A percentile compares a stretch with the other conserved stretches of the same genome.
Conservation (phyloP, 305 asterid species). For the Fraxinus ornus region DNA sequence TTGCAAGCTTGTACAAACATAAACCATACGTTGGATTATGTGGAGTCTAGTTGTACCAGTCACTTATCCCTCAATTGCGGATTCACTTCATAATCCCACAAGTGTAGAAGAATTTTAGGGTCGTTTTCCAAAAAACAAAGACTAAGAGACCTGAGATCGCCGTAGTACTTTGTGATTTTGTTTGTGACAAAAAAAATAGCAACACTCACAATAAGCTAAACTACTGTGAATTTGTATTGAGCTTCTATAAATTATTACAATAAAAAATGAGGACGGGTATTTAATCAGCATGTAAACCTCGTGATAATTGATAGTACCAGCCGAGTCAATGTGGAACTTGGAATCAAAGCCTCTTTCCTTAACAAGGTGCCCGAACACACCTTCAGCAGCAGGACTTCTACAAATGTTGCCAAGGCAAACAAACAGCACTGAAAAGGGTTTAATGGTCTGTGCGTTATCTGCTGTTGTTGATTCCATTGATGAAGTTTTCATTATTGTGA, state of each 20-base stretch:
- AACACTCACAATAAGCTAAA: background rate
- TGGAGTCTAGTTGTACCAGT: background rate
- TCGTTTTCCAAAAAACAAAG: background rate
- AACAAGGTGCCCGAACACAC: conserved; percentile 71
- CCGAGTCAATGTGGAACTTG: conserved; percentile 70
- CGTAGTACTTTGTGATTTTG: background rate
- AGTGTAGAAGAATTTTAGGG: background rate
- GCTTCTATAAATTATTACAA: background rate
- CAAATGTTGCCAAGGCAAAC: conserved; percentile 95
- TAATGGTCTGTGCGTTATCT: conserved; percentile 22
- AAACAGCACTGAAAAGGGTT: conserved; percentile 70
- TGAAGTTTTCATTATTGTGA: conserved; percentile 32
- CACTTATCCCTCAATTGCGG: background rate
- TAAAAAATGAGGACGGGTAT: background rate
- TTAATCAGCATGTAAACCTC: conserved; percentile 37
- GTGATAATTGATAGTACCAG: conserved; percentile 81
- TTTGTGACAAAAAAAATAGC: background rate
- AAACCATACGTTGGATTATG: background rate
- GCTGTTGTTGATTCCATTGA: conserved; percentile 60
- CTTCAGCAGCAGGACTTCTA: conserved; percentile 91
- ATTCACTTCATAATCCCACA: background rate
- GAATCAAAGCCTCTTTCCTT: conserved; percentile 56
- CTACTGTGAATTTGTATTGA: background rate
- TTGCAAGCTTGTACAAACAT: background rate
- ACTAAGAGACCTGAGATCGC: background rate